These are phyloP conservation scores for Hymenoscyphus albidus DNA, from an alignment of 2,329 filamentous ascomycete species.

Conservation along the genomic window DNA sequence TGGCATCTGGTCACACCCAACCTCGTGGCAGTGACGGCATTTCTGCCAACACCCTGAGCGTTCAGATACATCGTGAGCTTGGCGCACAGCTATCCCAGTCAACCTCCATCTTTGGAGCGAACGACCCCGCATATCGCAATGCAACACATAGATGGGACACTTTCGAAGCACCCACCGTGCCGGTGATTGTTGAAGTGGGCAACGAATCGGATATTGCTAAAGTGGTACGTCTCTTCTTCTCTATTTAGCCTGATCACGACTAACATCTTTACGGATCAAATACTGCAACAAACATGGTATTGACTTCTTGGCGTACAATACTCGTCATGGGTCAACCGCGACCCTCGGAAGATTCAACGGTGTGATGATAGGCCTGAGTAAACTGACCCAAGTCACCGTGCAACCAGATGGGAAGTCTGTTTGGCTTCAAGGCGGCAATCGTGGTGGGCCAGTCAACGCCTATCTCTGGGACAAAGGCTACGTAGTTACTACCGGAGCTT, in stretches of 20 bases:
- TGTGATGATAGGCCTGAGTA: slow-evolving; percentile 7
- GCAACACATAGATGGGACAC: slow-evolving; percentile 2
- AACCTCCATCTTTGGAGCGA: background rate
- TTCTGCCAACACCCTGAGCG: no score
- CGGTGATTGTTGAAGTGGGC: slow-evolving; percentile 1
- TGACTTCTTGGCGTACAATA: slow-evolving; percentile 44
- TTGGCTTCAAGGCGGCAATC: slow-evolving; percentile 30
- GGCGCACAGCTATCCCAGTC: background rate
- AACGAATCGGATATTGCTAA: background rate
- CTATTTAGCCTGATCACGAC: slow-evolving; percentile 31
- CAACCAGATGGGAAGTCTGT: slow-evolving; percentile 26
- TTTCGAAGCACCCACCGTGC: background rate
- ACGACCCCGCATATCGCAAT: background rate
- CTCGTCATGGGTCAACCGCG: slow-evolving; percentile 44
- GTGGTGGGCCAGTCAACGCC: background rate
- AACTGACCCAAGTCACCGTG: slow-evolving; percentile 29
- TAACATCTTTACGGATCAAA: slow-evolving; percentile 16
- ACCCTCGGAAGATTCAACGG: slow-evolving; percentile 13
- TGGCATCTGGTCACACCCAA: no score
- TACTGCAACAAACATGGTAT: slow-evolving; percentile 11
- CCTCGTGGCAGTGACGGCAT: no score
- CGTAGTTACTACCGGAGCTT: slow-evolving; percentile 13
- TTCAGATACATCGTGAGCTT: background rate
- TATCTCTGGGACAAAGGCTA: slow-evolving; percentile 9
- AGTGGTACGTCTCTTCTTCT: background rate